Base-by-base conservation (phyloP, 495 filamentous ascomycete genomes). In the Penicillium paradoxum region DNA sequence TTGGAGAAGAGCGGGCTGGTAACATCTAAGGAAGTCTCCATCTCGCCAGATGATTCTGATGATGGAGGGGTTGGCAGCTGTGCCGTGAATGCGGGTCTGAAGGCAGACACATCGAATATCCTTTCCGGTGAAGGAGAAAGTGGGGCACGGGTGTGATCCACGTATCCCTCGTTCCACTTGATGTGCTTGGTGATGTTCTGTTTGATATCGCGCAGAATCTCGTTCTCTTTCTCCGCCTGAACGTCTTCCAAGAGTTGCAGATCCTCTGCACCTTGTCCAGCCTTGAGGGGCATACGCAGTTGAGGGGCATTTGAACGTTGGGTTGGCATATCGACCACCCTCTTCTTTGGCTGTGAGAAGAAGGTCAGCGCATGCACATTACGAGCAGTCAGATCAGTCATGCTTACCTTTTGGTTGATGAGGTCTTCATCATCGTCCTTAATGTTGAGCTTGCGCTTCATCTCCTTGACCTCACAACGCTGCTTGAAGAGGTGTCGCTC, bases 341-440 rank as follows among this genome's bases (percentile, higher is more conserved):
- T 88, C 68, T 86, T 83, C 72, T 89, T 90, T 55, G 84, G 88
- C 57, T 86, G 77, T 67, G 75, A 43, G 33, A 25, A 37, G 30
- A 29, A 52, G 75, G 80, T 79, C 50, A 73, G 70, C 71, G 58
- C 51, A 32, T 32, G 43, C 47, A 47, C 30, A 56, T 45, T 36
- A 45, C 38, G 32, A 19, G 10, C 6, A 15, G 34, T 11, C 17
- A 25, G 45, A 43, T 11, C 29, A 18, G 32, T 25, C 1, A 54
- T 34, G 55, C 81, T 70, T 73, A 91, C 90, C 82, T 93, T 93
- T 63, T 91, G 87, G 70, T 92, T 92, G 75, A 95, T 85, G 58
- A 97, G 81, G 61, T 97, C 92, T 58, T 97, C 95, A 67, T 97
- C 93, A 53, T 92, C 89, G 49, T 83, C 84, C 76, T 91, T 96